These are phyloP conservation scores for Lasiodiplodia theobromae DNA, from an alignment of 2,329 filamentous ascomycete species.

Conservation along the genomic window DNA sequence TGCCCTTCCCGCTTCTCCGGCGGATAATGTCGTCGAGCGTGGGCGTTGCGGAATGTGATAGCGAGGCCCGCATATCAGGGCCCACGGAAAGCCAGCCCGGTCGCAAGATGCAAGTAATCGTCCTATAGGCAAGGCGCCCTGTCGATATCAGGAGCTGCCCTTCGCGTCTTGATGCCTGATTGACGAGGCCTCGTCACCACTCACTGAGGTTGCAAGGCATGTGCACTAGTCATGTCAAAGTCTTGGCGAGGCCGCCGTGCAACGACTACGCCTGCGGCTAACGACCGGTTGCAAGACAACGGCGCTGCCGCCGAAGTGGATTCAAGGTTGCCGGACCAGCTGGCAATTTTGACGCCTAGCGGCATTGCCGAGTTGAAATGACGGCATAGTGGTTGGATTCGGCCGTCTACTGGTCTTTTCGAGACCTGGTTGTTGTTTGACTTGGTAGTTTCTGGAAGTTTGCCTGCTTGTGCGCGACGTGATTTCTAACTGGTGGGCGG, in stretches of 20 bases:
- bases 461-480: too few species aligned
- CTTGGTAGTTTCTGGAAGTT: too few species aligned
- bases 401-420: too few species aligned
- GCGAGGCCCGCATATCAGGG: background rate
- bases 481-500: background rate
- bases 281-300: background rate
- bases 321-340: background rate
- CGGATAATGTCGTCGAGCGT: slow-evolving; percentile 3
- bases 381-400: too few species aligned
- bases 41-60: background rate
- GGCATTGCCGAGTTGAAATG: too few species aligned
- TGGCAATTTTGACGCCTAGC: background rate
- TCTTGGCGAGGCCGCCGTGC: background rate
- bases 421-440: too few species aligned
- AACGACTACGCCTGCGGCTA: background rate
- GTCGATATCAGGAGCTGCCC: background rate
- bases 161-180: slow-evolving; percentile 9
- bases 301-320: background rate
- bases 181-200: background rate
- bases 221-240: background rate
- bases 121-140: slow-evolving; percentile 11
- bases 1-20: slow-evolving; percentile 11
- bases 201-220: background rate
- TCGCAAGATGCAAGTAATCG: slow-evolving; percentile 14
- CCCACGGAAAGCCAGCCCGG: background rate